phyloP scores from a whole-genome alignment of 2,329 filamentous ascomycete genomes.

The Teratosphaeria pseudoeucalypti region DNA sequence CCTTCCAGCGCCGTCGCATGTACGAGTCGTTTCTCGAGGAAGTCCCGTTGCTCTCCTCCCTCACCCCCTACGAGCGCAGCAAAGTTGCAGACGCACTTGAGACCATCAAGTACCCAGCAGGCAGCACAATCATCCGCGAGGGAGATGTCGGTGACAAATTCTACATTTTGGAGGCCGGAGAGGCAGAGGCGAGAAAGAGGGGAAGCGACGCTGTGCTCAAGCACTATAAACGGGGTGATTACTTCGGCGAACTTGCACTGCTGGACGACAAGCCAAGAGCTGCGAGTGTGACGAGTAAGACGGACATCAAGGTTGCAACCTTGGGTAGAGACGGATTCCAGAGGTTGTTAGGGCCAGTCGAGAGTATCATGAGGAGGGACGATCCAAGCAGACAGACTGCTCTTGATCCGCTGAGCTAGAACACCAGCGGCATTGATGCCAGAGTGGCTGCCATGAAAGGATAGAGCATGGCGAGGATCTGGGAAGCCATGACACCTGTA shows the following conservation, averaged over 20 bases:
- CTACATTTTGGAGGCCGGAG: constrained; percentile 78
- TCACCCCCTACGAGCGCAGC: constrained; percentile 86
- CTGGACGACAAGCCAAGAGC: constrained; percentile 89
- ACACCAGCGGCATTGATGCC: neutral
- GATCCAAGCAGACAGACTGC: constrained; percentile 37
- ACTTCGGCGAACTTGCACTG: constrained; percentile 90
- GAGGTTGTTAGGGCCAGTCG: constrained; percentile 80
- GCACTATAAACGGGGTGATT: constrained; percentile 81
- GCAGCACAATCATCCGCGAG: constrained; percentile 77
- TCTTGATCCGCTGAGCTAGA: constrained; percentile 11
- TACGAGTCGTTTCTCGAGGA: constrained; percentile 96
- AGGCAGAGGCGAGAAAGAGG: constrained; percentile 78
- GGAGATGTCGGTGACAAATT: constrained; percentile 88
- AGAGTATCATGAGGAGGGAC: constrained; percentile 83
- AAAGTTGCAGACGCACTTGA: constrained; percentile 97
- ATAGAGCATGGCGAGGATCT: neutral
- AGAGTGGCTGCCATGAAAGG: neutral
- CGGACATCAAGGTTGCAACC: constrained; percentile 85
- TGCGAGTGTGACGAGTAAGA: constrained; percentile 73
- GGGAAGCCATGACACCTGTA: neutral
- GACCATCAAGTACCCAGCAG: constrained; percentile 71
- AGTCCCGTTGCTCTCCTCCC: constrained; percentile 69
- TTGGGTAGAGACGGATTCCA: constrained; percentile 93
- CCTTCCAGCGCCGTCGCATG: constrained; percentile 89
- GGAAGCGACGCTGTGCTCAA: constrained; percentile 62